A percentile compares a stretch with the other conserved stretches of the same genome.
phyloP scores from a whole-genome alignment of 169 alveolate genomes.

The Eimeria tenella region DNA sequence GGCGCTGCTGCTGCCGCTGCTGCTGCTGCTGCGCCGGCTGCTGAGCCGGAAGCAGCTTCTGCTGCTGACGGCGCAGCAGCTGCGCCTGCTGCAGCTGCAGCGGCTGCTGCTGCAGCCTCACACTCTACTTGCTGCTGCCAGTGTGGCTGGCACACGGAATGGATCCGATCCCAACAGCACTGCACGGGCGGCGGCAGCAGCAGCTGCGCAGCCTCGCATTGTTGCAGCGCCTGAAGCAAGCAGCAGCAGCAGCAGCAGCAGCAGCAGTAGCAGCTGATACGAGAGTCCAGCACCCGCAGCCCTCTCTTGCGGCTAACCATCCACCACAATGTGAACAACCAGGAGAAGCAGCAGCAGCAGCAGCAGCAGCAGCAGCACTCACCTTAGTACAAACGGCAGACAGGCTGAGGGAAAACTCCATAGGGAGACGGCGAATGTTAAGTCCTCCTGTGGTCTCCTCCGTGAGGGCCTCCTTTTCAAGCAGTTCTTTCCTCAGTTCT shows the following conservation, averaged over 20 bases:
- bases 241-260: constrained; percentile 15
- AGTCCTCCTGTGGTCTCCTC: constrained; percentile 45
- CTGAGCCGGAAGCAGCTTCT: neutral
- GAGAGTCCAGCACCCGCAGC: neutral
- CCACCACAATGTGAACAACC: neutral
- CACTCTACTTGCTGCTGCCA: constrained; percentile 59
- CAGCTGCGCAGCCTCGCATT: constrained; percentile 17
- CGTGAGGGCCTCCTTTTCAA: neutral
- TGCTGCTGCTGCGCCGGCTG: constrained; percentile 29
- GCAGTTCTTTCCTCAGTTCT: neutral
- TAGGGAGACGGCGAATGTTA: constrained; percentile 12
- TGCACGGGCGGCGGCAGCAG: constrained; percentile 56
- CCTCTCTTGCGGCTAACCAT: neutral
- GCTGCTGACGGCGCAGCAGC: neutral
- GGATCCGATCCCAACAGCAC: constrained; percentile 56
- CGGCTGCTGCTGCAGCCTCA: constrained; percentile 32
- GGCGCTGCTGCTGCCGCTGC: neutral
- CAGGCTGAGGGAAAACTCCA: constrained; percentile 48
- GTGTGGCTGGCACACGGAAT: constrained; percentile 25
- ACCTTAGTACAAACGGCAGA: constrained; percentile 44
- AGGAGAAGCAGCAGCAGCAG: constrained; percentile 32
- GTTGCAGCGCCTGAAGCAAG: constrained; percentile 14
- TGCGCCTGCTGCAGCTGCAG: neutral
- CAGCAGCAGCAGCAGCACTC: constrained; percentile 20
- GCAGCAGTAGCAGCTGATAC: neutral